Base-by-base conservation (phyloP, 2,329 filamentous ascomycete species). In the Exophiala sp. region DNA sequence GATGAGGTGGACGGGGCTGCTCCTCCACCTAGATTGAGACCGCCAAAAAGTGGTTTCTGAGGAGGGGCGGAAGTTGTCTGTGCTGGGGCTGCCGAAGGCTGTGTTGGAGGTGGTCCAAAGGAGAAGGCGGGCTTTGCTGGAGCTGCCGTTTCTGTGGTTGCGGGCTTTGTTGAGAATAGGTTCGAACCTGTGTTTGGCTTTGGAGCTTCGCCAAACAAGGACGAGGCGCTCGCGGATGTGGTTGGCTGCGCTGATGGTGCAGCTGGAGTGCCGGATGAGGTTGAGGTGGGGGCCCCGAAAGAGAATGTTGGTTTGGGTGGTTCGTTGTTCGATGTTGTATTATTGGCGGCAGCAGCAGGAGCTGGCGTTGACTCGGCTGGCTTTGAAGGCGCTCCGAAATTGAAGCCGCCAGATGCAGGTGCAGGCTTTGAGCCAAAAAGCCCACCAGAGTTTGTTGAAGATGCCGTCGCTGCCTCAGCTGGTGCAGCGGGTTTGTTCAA, bases 351-450 rank as follows among this genome's bases (percentile, higher is more conserved):
- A 10, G 55, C 44, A 11, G 49, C 52, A 20, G 47, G 32, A 12
- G 47, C 20, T 3, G 57, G 14, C 10, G 47, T 51, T 5, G 56
- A 32, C n/a, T 57, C 52, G 40, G 58, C 47, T 39, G 52, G 57
- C 33, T 59, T 62, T 40, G 57, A 46, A 20, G 50, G 36, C 2
- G 41, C 36, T 21, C 49, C 52, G 18, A 60, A 52, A 54, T 44
- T 44, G 57, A 51, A 55, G 34, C 47, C 42, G 44, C 55, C 33
- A 10, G 57, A 38, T 5, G 51, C 24, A 14, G 58, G 24, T 43
- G 52, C 52, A 33, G 50, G 49, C 29, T 56, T 54, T 14, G 69
- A 63, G 49, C 72, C 70, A 50, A 80, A 79, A 14, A 78, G 58
- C 5, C 69, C 65, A 12, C 57, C 54, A 45, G 64, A 57, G 2